A percentile compares a stretch with the other conserved stretches of the same genome.
phyloP scores from a whole-genome alignment of 345 rosid species.

The Dovyalis caffra region DNA sequence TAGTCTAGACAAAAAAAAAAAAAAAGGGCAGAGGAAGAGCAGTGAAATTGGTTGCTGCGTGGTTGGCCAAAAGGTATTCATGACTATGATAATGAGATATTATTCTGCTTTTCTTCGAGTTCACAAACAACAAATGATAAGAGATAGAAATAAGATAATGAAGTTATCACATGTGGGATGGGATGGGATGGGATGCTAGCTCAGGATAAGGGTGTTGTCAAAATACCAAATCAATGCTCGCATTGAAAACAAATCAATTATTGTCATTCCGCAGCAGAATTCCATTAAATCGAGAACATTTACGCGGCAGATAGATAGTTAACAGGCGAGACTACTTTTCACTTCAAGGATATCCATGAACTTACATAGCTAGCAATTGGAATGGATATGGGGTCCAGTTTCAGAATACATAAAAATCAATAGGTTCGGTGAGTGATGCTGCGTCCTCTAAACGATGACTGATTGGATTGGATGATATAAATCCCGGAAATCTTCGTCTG shows the following conservation, averaged over 20 bases:
- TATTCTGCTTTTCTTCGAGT: background rate
- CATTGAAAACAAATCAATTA: no score
- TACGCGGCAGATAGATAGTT: background rate
- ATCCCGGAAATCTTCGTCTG: slow-evolving; percentile 42
- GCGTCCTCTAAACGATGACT: background rate
- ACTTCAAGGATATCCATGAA: background rate
- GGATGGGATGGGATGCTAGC: no score
- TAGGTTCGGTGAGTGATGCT: background rate
- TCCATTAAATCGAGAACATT: background rate
- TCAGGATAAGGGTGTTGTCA: no score
- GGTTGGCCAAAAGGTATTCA: background rate
- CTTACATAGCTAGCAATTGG: background rate
- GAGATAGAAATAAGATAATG: no score
- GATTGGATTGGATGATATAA: background rate
- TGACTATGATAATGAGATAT: background rate
- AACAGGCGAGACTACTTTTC: background rate
- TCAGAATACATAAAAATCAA: background rate
- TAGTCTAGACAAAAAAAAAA: no score
- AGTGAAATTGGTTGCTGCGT: background rate
- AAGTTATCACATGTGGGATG: no score
- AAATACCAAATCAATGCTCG: no score
- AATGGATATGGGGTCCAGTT: background rate
- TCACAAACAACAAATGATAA: background rate
- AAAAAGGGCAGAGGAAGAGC: background rate
- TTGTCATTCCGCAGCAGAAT: no score